Conservation (phyloP, 768 basidiomycete species). For the Russula compacta region DNA sequence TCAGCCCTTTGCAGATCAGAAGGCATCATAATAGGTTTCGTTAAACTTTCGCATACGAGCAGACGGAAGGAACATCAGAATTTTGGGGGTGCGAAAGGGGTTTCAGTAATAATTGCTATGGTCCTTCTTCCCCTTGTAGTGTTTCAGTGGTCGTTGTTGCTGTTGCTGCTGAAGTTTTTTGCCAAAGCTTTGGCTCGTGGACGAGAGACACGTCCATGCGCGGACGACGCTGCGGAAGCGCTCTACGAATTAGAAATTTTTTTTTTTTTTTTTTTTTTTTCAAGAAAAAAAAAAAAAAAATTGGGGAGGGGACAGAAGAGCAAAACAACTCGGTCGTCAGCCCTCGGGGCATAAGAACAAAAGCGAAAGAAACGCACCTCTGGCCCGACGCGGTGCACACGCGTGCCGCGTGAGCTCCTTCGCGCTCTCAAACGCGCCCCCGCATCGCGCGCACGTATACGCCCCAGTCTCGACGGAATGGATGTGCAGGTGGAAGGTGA, state of each 20-base stretch:
- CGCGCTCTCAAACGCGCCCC: conserved; percentile 11
- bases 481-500: conserved; percentile 19
- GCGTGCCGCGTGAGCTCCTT: conserved; percentile 15
- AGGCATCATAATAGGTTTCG: background rate
- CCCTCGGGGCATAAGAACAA: too few species aligned
- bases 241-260: background rate
- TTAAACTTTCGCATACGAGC: background rate
- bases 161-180: background rate
- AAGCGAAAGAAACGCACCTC: conserved; percentile 3
- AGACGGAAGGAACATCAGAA: background rate
- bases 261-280: too few species aligned
- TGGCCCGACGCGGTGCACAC: conserved; percentile 13
- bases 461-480: conserved; percentile 9
- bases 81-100: background rate
- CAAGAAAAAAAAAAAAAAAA: background rate
- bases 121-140: background rate
- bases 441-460: conserved; percentile 11
- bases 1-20: background rate
- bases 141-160: background rate
- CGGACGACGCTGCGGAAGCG: conserved; percentile 11
- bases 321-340: too few species aligned
- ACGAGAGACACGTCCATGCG: conserved; percentile 12
- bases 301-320: too few species aligned
- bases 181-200: background rate
- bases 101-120: conserved; percentile 4